phyloP scores from a whole-genome alignment of 768 basidiomycete genomes.

The Fibroporia radiculosa region DNA sequence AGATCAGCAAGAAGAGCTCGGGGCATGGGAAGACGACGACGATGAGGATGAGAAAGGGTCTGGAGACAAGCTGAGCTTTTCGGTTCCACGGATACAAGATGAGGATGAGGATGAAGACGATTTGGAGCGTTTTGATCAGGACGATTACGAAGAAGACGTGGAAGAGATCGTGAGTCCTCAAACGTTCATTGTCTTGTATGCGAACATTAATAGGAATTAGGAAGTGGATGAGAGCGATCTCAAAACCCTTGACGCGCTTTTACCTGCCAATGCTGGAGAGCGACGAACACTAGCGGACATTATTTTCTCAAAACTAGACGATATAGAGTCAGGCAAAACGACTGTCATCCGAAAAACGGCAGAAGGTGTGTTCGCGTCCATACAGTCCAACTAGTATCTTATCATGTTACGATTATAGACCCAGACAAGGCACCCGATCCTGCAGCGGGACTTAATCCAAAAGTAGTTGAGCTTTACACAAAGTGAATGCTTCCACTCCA shows the following conservation, averaged over 20 bases:
- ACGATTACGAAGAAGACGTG: slow-evolving; percentile 54
- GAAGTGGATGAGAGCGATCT: slow-evolving; percentile 90
- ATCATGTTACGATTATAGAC: slow-evolving; percentile 25
- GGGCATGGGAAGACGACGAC: slow-evolving; percentile 52
- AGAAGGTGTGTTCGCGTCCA: slow-evolving; percentile 33
- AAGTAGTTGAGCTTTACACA: slow-evolving; percentile 86
- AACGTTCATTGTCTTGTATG: background rate
- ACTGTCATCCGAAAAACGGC: slow-evolving; percentile 53
- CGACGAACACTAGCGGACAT: slow-evolving; percentile 89
- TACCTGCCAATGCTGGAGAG: slow-evolving; percentile 68
- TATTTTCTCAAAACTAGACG: slow-evolving; percentile 91
- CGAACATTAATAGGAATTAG: slow-evolving; percentile 28
- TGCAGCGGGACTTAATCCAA: slow-evolving; percentile 82
- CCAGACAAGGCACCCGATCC: slow-evolving; percentile 55
- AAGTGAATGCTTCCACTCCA: slow-evolving; percentile 50
- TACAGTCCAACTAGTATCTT: slow-evolving; percentile 6
- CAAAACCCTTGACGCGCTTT: slow-evolving; percentile 72
- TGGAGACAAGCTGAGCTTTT: slow-evolving; percentile 22
- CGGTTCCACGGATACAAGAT: slow-evolving; percentile 22
- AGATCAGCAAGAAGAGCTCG: slow-evolving; percentile 88
- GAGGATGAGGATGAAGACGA: slow-evolving; percentile 25
- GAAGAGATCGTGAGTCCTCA: slow-evolving; percentile 39
- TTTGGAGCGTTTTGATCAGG: slow-evolving; percentile 24
- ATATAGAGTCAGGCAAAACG: slow-evolving; percentile 43
- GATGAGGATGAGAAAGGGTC: slow-evolving; percentile 34